phyloP scores from a whole-genome alignment of 331 rosid genomes.

The Malus hybrid region DNA sequence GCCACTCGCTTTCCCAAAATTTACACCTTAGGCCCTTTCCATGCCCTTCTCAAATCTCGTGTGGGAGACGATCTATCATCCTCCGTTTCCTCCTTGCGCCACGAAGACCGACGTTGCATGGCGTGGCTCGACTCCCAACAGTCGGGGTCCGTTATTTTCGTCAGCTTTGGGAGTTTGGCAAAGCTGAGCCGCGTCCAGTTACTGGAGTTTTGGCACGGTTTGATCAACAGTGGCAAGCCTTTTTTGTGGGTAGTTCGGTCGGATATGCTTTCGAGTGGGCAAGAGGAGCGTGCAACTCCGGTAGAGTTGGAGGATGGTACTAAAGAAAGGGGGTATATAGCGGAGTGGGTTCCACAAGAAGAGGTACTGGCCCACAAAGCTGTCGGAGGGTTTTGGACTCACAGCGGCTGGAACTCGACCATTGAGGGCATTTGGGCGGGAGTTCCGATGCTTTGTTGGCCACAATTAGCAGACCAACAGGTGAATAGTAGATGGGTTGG shows the following conservation, averaged over 20 bases:
- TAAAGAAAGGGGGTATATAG: neutral
- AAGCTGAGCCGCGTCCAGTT: neutral
- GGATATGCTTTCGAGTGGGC: neutral
- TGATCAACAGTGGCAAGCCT: slow-evolving; percentile 25
- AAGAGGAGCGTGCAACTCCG: neutral
- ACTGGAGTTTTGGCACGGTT: slow-evolving; percentile 37
- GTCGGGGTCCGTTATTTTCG: slow-evolving; percentile 21
- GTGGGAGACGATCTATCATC: neutral
- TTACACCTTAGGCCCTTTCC: slow-evolving; percentile 47
- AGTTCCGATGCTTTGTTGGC: slow-evolving; percentile 12
- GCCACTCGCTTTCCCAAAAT: slow-evolving; percentile 14
- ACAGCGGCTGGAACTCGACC: slow-evolving; percentile 14
- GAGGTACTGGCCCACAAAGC: slow-evolving; percentile 9
- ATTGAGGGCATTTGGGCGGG: neutral
- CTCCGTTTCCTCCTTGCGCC: neutral
- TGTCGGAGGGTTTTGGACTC: slow-evolving; percentile 10
- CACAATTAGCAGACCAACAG: neutral
- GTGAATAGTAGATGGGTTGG: neutral
- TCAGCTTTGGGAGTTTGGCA: slow-evolving; percentile 34
- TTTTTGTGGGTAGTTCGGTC: slow-evolving; percentile 34
- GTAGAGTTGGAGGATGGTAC: neutral
- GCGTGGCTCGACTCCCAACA: slow-evolving; percentile 42
- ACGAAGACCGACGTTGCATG: slow-evolving; percentile 36
- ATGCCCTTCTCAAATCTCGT: slow-evolving; percentile 13
- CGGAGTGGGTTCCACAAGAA: neutral